Base-by-base conservation (phyloP, 1,139 yeast species). In the Magnusiomyces ingens region DNA sequence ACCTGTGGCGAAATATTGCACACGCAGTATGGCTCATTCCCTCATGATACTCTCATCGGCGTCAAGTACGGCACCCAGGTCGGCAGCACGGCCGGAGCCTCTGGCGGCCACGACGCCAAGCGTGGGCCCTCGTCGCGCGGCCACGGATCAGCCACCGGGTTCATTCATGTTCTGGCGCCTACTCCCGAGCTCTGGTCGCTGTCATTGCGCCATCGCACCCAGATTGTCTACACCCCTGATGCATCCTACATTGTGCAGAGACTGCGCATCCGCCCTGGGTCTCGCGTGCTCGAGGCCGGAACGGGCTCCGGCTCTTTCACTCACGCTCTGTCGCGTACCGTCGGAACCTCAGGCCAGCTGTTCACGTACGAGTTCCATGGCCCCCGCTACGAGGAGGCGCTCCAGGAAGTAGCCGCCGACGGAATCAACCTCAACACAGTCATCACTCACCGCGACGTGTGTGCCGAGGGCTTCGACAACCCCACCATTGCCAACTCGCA, bases 241-340 rank as follows among this genome's bases (percentile, higher is more conserved):
- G 86, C 96, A 1, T 82, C 95, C 32, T 93, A 89, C 64, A 90
- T 94, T 55, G 79, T 86, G 59, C 96, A 91, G 67, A 73, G 96
- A 62, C 72, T 93, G 59, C 78, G 81, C 49, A 84, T 94, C 51
- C 73, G 80, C 12, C 81, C 87, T 19, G 94, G 94, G 0, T 78
- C 90, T 1, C 73, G 81, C 59, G 94, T 93, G 13, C 84, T 94
- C 52, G 99, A 94, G 69, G 96, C 98, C 0, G 99, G 99, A 42
- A 94, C 99, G 0, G 99, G 99, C 0, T 87, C 96, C 4, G 99
- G 95, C 0, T 89, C 96, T 1, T 88, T 94, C 65, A 86, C 97
- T 3, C 99, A 94, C 70, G 85, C 96, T 0, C 81, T 93, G 69
- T 86, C 96, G 1, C 77, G 99, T 63, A 81, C 93, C 0, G 84